phyloP scores from a whole-genome alignment of 169 alveolate species.

The Eimeria mitis region DNA sequence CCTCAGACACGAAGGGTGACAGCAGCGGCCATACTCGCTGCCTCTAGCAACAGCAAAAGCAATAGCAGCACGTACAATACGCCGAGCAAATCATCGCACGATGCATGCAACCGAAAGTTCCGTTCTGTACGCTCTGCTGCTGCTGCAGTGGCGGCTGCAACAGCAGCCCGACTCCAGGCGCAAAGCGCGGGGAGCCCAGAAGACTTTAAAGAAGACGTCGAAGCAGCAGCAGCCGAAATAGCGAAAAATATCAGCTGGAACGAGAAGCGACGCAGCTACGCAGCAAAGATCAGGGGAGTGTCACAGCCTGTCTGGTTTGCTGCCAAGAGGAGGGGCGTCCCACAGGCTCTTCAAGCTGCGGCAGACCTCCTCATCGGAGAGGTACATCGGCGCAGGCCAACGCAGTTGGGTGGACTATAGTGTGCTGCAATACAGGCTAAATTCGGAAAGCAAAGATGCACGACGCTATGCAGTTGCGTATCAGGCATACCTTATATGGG shows the following conservation, averaged over 20 bases:
- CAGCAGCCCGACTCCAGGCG: constrained; percentile 60
- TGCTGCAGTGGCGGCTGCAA: constrained; percentile 58
- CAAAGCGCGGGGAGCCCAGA: background rate
- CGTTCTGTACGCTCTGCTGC: constrained; percentile 54
- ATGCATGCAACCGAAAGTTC: constrained; percentile 35
- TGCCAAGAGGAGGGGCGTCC: constrained; percentile 70
- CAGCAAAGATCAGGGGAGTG: constrained; percentile 58
- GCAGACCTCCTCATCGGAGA: constrained; percentile 38
- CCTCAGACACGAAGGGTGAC: constrained; percentile 3
- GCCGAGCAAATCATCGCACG: constrained; percentile 66
- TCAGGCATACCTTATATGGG: background rate
- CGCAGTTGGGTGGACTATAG: background rate
- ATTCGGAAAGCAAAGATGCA: background rate
- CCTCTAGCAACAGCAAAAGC: background rate
- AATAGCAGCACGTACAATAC: constrained; percentile 40
- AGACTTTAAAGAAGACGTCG: constrained; percentile 10
- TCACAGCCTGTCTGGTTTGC: constrained; percentile 69
- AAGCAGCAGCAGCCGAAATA: constrained; percentile 58
- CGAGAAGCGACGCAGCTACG: constrained; percentile 64
- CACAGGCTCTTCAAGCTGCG: constrained; percentile 65
- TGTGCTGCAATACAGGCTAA: background rate
- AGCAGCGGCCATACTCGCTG: constrained; percentile 20
- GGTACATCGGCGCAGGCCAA: constrained; percentile 11
- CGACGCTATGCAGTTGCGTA: background rate
- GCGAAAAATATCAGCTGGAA: constrained; percentile 62